A percentile compares a stretch with the other conserved stretches of the same genome.
Evolutionary conservation across 176 grass and related monocot genomes (phyloP).

Genomic region (Secale cereale): DNA sequence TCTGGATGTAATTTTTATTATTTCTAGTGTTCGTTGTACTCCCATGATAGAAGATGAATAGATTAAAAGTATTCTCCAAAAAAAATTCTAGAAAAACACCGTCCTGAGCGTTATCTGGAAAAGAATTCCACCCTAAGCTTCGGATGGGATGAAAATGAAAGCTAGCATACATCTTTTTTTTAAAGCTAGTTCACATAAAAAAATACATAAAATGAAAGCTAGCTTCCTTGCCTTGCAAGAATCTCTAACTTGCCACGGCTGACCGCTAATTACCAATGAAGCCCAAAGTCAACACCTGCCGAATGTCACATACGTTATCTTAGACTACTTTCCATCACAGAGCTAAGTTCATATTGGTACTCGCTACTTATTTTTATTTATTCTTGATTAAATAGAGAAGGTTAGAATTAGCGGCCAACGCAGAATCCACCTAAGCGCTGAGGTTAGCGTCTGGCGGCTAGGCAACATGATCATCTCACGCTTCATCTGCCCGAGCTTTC

Average conservation of each 20-base stretch:
- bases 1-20: no score
- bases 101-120: no score
- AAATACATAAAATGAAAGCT: neutral
- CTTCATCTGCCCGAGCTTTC: neutral
- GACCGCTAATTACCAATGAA: neutral
- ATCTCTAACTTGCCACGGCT: neutral
- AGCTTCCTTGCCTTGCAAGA: slow-evolving; percentile 31
- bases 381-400: no score
- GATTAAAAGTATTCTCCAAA: no score
- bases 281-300: neutral
- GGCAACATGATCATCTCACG: neutral
- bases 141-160: neutral
- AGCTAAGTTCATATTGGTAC: neutral
- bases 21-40: no score
- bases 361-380: neutral
- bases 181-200: no score
- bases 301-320: neutral
- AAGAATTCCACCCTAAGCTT: neutral
- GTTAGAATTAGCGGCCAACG: neutral
- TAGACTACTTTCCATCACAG: neutral
- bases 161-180: no score
- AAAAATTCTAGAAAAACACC: no score
- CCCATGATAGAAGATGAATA: no score
- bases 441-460: neutral
- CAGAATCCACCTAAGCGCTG: slow-evolving; percentile 25